phyloP scores from a whole-genome alignment of 192 early-diverging fungal species.

The Coemansia sp. region DNA sequence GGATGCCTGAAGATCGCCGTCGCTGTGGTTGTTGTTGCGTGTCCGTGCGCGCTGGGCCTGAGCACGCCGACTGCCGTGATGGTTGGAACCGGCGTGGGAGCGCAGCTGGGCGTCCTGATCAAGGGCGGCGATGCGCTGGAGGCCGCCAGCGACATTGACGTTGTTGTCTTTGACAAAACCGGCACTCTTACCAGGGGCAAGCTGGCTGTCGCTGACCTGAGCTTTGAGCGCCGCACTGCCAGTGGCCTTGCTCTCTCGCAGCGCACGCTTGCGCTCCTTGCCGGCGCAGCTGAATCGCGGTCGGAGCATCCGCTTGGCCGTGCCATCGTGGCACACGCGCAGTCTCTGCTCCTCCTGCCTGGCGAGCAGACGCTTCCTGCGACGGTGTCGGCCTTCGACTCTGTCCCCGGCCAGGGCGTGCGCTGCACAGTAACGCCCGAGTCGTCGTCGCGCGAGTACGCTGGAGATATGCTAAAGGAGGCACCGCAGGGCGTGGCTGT shows the following conservation, averaged over 20 bases:
- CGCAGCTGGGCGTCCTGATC: slow-evolving; percentile 92
- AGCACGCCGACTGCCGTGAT: slow-evolving; percentile 97
- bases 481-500: slow-evolving; percentile 38
- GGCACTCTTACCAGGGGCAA: slow-evolving; percentile 87
- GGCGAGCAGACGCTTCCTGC: slow-evolving; percentile 31
- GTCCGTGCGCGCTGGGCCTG: slow-evolving; percentile 94
- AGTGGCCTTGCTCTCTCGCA: slow-evolving; percentile 40
- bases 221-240: slow-evolving; percentile 14
- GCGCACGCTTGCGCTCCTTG: slow-evolving; percentile 59
- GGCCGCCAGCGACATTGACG: slow-evolving; percentile 74
- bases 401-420: slow-evolving; percentile 71
- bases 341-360: slow-evolving; percentile 45
- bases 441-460: slow-evolving; percentile 9
- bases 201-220: slow-evolving; percentile 62
- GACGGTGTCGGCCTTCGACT: slow-evolving; percentile 61
- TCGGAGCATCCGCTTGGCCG: slow-evolving; percentile 93
- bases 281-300: slow-evolving; percentile 75
- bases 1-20: slow-evolving; percentile 88
- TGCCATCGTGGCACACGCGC: slow-evolving; percentile 65
- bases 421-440: slow-evolving; percentile 58
- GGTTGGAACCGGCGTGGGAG: slow-evolving; percentile 97
- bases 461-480: background rate
- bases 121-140: slow-evolving; percentile 91
- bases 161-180: slow-evolving; percentile 97
- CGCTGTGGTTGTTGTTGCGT: slow-evolving; percentile 94